Evolutionary conservation across 805 yeast genomes (phyloP), one percentile per base, ranked within the genome.

Genomic region (Starmerella cellae): DNA sequence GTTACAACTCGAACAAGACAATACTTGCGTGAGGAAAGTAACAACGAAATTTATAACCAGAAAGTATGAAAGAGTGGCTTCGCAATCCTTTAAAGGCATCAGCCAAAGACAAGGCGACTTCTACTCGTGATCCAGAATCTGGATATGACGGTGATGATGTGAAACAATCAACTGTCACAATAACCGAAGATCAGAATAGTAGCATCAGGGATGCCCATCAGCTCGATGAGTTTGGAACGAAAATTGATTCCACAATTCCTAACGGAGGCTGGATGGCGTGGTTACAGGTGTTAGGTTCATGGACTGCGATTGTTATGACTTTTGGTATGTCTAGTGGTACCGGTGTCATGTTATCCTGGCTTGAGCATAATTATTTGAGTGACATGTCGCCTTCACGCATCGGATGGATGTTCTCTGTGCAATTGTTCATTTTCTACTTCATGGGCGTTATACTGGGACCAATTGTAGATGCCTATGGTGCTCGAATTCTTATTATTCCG

Each of bases 331-430:
- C 77, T 59, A 80, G 79, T 54, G 61, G 81, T 1, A 66, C 72
- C 11, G 84, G 85, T 42, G 79, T 77, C 1, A 65, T 79, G 31
- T 82, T 79, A 57, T 73, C 82, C 0, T 78, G 74, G 55, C 67
- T 79, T 2, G 60, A 16, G 70, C 77, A 53, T 76, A 75, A 46
- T 62, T 80, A 43, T 53, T 55, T 5, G 49, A 64, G 27, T 27
- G 41, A 42, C 32, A 16, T 22, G 57, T 66, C 19, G 56, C 69
- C 14, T 64, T 74, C 14, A 65, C 77, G 18, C 57, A 72, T 78
- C 4, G 74, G 82, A 1, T 81, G 88, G 91, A 71, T 80, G 44
- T 81, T 80, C 54, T 70, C 61, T 5, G 43, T 61, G 8, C 63
- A 58, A 48, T 49, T 62, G 11, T 61, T 59, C 47, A 47, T 64